Evolutionary conservation across 2,329 filamentous ascomycete genomes (phyloP).

Genomic region (Cladophialophora exuberans): DNA sequence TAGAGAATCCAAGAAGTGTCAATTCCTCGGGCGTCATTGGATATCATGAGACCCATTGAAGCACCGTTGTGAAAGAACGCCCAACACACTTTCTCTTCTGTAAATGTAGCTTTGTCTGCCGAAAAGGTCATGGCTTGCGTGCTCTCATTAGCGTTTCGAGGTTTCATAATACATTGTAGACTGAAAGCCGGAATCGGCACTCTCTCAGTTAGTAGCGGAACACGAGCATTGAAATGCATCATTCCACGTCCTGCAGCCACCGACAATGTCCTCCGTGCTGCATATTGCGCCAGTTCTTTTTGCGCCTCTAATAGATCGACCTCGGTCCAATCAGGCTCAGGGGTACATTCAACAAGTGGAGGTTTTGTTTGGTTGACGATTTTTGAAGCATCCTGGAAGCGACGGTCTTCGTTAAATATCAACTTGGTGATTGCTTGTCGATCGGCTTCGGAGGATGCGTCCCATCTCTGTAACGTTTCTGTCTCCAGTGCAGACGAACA

Average conservation of each 20-base stretch:
- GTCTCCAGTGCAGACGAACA: slow-evolving; percentile 58
- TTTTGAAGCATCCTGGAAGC: slow-evolving; percentile 81
- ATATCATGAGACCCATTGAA: slow-evolving; percentile 89
- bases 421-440: slow-evolving; percentile 79
- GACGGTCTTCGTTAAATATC: slow-evolving; percentile 88
- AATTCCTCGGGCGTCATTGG: slow-evolving; percentile 85
- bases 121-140: slow-evolving; percentile 59
- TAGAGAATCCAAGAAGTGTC: slow-evolving; percentile 99
- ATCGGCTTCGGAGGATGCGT: slow-evolving; percentile 82
- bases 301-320: slow-evolving; percentile 88
- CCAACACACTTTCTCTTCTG: slow-evolving; percentile 97
- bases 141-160: slow-evolving; percentile 73
- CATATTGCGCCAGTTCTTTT: slow-evolving; percentile 82
- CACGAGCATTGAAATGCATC: slow-evolving; percentile 83
- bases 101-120: slow-evolving; percentile 85
- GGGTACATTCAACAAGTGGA: slow-evolving; percentile 75
- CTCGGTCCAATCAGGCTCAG: slow-evolving; percentile 78
- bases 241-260: slow-evolving; percentile 86
- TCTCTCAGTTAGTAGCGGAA: slow-evolving; percentile 89
- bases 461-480: slow-evolving; percentile 61
- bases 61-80: slow-evolving; percentile 98
- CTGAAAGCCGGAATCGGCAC: slow-evolving; percentile 90
- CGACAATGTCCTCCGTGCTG: slow-evolving; percentile 85
- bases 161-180: slow-evolving; percentile 86
- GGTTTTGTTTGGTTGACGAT: slow-evolving; percentile 85